Conservation (phyloP, 495 filamentous ascomycete species). For the Tuber aestivum region DNA sequence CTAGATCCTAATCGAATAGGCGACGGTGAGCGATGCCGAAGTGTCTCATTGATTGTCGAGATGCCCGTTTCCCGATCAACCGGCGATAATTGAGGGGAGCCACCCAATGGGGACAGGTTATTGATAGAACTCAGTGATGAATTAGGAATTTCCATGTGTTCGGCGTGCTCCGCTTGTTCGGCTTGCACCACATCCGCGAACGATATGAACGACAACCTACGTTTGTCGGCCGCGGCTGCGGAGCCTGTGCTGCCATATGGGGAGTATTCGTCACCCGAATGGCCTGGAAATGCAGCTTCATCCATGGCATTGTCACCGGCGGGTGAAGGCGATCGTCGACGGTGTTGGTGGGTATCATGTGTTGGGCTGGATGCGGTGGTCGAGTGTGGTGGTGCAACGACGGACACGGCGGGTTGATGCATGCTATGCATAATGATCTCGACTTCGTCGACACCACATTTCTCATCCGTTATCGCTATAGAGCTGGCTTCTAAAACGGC, state of each 20-base stretch:
- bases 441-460: constrained; percentile 70
- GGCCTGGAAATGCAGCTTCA: constrained; percentile 17
- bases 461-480: constrained; percentile 75
- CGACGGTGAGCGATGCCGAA: constrained; percentile 37
- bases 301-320: constrained; percentile 23
- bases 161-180: constrained; percentile 60
- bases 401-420: constrained; percentile 65
- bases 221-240: constrained; percentile 55
- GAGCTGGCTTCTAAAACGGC: constrained; percentile 83
- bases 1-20: constrained; percentile 46
- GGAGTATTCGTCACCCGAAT: constrained; percentile 33
- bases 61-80: constrained; percentile 29
- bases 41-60: constrained; percentile 36
- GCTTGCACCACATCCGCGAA: constrained; percentile 92
- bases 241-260: constrained; percentile 19
- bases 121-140: constrained; percentile 31
- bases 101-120: constrained; percentile 61
- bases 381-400: constrained; percentile 17
- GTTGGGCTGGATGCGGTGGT: constrained; percentile 51
- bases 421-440: constrained; percentile 79
- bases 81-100: constrained; percentile 51
- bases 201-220: constrained; percentile 82
- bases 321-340: constrained; percentile 5
- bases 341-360: constrained; percentile 55
- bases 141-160: constrained; percentile 10